phyloP scores from a whole-genome alignment of 2,329 filamentous ascomycete species.

The Ophiosphaerella narmari region DNA sequence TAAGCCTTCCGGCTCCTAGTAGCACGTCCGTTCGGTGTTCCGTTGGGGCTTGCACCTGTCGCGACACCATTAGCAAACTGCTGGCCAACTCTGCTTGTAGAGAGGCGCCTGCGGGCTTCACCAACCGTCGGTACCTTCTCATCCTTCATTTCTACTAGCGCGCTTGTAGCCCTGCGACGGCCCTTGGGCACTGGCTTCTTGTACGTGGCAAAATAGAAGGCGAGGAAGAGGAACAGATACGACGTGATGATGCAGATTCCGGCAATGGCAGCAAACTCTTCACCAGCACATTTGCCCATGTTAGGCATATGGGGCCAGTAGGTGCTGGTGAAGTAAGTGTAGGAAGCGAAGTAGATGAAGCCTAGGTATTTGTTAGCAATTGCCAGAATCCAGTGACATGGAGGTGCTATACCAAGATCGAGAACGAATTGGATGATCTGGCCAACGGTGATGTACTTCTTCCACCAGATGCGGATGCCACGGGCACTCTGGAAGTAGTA shows the following conservation, averaged over 20 bases:
- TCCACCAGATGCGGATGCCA: constrained; percentile 97
- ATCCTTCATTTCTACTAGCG: constrained; percentile 80
- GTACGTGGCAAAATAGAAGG: constrained; percentile 98
- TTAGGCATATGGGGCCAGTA: constrained; percentile 89
- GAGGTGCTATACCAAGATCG: constrained; percentile 74
- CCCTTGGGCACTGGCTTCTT: constrained; percentile 79
- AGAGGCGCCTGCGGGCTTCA: constrained; percentile 57
- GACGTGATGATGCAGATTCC: constrained; percentile 91
- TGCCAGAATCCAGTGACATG: not conserved
- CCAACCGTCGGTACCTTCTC: constrained; percentile 64
- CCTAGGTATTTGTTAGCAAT: constrained; percentile 56
- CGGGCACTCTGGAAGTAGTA: constrained; percentile 99
- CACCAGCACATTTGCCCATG: constrained; percentile 83
- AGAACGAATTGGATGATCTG: constrained; percentile 98
- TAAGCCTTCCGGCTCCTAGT: constrained; percentile 75
- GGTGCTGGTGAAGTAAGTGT: constrained; percentile 93
- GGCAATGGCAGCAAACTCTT: constrained; percentile 93
- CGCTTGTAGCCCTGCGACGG: constrained; percentile 78
- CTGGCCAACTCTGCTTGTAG: constrained; percentile 47
- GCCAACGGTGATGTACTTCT: constrained; percentile 98
- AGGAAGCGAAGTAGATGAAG: constrained; percentile 99
- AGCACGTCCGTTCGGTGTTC: constrained; percentile 61
- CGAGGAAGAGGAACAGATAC: constrained; percentile 97
- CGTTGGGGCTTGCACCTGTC: constrained; percentile 56
- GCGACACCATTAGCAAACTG: constrained; percentile 45